Evolutionary conservation across 2,329 filamentous ascomycete genomes (phyloP).

Genomic region (Mycogone perniciosa): DNA sequence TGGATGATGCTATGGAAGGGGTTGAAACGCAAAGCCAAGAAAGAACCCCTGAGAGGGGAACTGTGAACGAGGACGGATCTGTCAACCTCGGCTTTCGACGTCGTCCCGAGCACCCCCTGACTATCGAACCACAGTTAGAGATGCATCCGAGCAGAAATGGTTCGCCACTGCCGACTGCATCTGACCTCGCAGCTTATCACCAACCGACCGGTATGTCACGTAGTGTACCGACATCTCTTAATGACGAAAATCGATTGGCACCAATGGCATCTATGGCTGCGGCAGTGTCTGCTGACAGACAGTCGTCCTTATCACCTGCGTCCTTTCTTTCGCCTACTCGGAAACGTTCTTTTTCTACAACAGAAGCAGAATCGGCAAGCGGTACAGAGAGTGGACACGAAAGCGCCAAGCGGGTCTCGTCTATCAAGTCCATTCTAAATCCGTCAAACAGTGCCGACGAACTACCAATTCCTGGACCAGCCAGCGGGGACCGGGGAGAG

Average conservation of each 20-base stretch:
- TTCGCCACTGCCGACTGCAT: constrained; percentile 38
- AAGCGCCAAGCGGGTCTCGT: constrained; percentile 58
- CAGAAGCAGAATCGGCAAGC: constrained; percentile 45
- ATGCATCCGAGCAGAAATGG: constrained; percentile 37
- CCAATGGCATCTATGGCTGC: constrained; percentile 45
- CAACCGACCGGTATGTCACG: constrained; percentile 36
- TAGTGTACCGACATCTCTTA: constrained; percentile 36
- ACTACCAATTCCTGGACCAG: constrained; percentile 18
- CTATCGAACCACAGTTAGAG: constrained; percentile 42
- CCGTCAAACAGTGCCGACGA: constrained; percentile 33
- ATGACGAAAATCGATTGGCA: constrained; percentile 53
- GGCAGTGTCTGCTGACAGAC: constrained; percentile 40
- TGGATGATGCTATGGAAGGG: constrained; percentile 44
- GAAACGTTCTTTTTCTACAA: constrained; percentile 62
- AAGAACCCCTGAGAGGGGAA: constrained; percentile 44
- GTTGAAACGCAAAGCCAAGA: constrained; percentile 33
- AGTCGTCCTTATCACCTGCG: constrained; percentile 53
- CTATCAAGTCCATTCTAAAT: constrained; percentile 71
- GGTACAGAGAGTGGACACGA: constrained; percentile 37
- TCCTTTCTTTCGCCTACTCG: constrained; percentile 54
- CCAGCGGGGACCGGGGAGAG: constrained; percentile 32
- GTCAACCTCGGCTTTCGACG: constrained; percentile 54
- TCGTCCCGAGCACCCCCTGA: constrained; percentile 38
- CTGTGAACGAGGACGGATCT: constrained; percentile 57
- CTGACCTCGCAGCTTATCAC: constrained; percentile 47